These are phyloP conservation scores for Penicillium hordei DNA, from an alignment of 2,329 filamentous ascomycete species.

Conservation along the genomic window DNA sequence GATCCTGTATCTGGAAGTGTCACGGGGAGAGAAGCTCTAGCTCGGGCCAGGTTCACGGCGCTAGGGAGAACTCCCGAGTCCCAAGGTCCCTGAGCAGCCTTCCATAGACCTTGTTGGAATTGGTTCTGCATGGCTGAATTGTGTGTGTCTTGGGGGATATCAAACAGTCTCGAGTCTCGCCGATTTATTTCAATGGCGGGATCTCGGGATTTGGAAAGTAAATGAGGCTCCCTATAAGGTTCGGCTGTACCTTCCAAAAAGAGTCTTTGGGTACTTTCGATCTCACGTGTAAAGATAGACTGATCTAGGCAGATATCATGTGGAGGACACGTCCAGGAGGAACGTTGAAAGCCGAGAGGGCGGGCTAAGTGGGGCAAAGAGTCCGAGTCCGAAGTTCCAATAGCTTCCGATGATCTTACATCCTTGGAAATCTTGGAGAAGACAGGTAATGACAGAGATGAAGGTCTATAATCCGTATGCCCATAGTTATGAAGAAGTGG, in stretches of 20 bases:
- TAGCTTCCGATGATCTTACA: not conserved
- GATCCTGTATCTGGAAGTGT: conserved; percentile 31
- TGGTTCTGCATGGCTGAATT: conserved; percentile 17
- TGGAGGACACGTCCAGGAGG: not conserved
- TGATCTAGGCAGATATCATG: not conserved
- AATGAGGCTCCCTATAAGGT: not conserved
- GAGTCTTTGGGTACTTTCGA: not conserved
- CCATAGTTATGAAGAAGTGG: not conserved
- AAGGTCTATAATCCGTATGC: not conserved
- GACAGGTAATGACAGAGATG: not conserved
- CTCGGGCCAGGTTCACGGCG: conserved; percentile 29
- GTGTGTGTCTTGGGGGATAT: not conserved
- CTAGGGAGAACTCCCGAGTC: conserved; percentile 35
- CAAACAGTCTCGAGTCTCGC: not conserved
- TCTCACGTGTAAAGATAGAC: not conserved
- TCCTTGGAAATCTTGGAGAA: not conserved
- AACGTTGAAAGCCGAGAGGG: not conserved
- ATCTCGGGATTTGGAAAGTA: conserved; percentile 18
- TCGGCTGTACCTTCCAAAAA: conserved; percentile 21
- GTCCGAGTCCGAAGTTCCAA: not conserved
- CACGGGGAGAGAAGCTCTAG: conserved; percentile 35
- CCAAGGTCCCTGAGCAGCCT: conserved; percentile 30
- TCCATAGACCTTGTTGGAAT: conserved; percentile 33
- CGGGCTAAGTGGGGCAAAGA: not conserved
- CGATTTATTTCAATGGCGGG: conserved; percentile 14